These are phyloP conservation scores for Mortierella claussenii DNA, from an alignment of 192 early-diverging fungal genomes.

Conservation along the genomic window DNA sequence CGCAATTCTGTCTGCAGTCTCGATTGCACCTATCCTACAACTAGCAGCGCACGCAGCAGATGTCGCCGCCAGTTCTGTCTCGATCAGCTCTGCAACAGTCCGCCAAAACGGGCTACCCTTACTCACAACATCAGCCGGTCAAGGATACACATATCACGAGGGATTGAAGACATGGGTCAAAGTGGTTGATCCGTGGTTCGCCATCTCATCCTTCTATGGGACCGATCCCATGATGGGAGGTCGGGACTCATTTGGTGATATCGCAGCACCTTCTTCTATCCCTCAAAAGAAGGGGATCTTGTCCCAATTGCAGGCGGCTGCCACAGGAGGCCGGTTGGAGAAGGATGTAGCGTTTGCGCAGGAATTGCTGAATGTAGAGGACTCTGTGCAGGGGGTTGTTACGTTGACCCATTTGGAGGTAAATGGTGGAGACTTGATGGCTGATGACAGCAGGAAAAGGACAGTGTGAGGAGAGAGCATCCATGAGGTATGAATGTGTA, in stretches of 20 bases:
- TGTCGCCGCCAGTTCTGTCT: slow-evolving; percentile 41
- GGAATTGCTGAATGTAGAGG: slow-evolving; percentile 41
- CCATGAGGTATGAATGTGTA: not conserved
- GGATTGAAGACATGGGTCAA: slow-evolving; percentile 75
- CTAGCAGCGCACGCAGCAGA: slow-evolving; percentile 50
- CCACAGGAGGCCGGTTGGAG: slow-evolving; percentile 17
- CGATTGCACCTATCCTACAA: slow-evolving; percentile 72
- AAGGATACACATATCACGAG: slow-evolving; percentile 73
- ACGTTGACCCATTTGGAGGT: slow-evolving; percentile 63
- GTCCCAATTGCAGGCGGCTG: slow-evolving; percentile 30
- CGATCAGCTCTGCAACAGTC: slow-evolving; percentile 65
- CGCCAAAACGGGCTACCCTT: slow-evolving; percentile 72
- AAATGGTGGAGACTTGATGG: not conserved
- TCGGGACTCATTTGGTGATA: slow-evolving; percentile 29
- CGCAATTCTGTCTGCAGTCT: slow-evolving; percentile 63
- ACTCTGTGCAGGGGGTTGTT: slow-evolving; percentile 45
- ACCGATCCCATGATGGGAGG: slow-evolving; percentile 30
- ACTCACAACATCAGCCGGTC: slow-evolving; percentile 67
- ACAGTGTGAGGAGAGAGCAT: not conserved
- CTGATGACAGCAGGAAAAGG: not conserved
- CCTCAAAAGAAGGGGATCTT: slow-evolving; percentile 33
- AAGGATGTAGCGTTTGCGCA: slow-evolving; percentile 49
- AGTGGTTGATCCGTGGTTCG: slow-evolving; percentile 69
- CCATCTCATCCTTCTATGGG: slow-evolving; percentile 58
- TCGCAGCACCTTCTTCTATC: slow-evolving; percentile 21